phyloP scores from a whole-genome alignment of 1,284 basidiomycete species.

The Porogramme epimiltina region DNA sequence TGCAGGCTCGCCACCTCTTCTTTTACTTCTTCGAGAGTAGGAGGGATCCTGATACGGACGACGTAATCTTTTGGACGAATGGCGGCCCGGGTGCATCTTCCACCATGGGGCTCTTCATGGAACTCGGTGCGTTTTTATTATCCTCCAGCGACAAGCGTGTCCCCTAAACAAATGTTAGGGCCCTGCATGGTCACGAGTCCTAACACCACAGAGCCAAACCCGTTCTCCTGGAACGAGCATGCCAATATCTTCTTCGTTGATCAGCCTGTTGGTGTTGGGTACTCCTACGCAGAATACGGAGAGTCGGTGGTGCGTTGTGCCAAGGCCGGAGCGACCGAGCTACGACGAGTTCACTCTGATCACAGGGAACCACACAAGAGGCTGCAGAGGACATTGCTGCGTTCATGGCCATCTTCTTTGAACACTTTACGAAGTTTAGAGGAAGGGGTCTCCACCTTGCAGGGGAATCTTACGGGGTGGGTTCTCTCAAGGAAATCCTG shows the following conservation, averaged over 20 bases:
- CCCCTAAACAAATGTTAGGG: constrained; percentile 45
- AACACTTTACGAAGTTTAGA: constrained; percentile 68
- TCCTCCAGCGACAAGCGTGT: constrained; percentile 45
- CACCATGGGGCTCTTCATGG: constrained; percentile 67
- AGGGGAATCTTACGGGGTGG: constrained; percentile 53
- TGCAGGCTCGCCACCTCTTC: constrained; percentile 74
- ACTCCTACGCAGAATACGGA: constrained; percentile 73
- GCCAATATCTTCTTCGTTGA: constrained; percentile 75
- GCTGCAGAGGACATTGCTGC: constrained; percentile 71
- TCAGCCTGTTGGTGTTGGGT: constrained; percentile 65
- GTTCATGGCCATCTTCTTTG: constrained; percentile 77
- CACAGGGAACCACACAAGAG: constrained; percentile 60
- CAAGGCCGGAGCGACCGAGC: too few species aligned
- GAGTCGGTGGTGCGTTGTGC: constrained; percentile 57
- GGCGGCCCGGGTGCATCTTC: constrained; percentile 59
- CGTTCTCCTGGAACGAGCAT: constrained; percentile 68
- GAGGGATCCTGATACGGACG: constrained; percentile 64
- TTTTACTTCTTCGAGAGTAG: constrained; percentile 84
- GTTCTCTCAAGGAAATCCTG: constrained; percentile 22
- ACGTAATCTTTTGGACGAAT: constrained; percentile 70
- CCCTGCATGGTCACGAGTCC: constrained; percentile 38
- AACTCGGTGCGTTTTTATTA: constrained; percentile 50
- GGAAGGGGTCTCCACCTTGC: constrained; percentile 72
- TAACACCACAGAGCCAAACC: constrained; percentile 50
- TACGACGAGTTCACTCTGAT: too few species aligned